Evolutionary conservation across 164 flowering plant genomes (phyloP).

Genomic region (Vitis cinerea): DNA sequence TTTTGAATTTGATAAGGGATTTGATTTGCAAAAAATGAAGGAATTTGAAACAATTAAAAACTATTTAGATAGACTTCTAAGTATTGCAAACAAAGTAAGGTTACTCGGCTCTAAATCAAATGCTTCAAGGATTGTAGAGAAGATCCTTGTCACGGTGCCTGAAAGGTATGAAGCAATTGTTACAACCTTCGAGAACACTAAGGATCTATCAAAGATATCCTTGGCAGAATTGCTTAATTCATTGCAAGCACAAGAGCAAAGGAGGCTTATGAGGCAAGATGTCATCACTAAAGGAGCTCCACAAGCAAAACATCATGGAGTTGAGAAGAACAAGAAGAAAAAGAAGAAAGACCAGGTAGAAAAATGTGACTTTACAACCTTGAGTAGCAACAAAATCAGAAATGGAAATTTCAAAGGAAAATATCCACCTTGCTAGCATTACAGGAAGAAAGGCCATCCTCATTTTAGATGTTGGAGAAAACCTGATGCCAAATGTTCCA

Average conservation of each 20-base stretch:
- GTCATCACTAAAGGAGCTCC: not conserved
- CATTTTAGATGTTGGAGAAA: not conserved
- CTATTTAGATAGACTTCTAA: too few relatives aligned
- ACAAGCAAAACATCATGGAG: not conserved
- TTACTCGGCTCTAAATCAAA: not conserved
- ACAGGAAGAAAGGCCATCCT: not conserved
- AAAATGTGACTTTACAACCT: too few relatives aligned
- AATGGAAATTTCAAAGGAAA: not conserved
- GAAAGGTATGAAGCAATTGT: too few relatives aligned
- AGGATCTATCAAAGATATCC: not conserved
- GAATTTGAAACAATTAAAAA: too few relatives aligned
- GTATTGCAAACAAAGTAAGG: constrained; percentile 7
- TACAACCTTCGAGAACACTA: too few relatives aligned
- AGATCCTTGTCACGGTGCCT: too few relatives aligned
- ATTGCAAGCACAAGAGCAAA: not conserved
- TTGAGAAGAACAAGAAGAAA: too few relatives aligned
- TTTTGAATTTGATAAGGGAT: constrained; percentile 8
- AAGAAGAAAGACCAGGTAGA: too few relatives aligned
- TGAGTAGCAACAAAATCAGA: too few relatives aligned
- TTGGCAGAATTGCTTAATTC: constrained; percentile 3
- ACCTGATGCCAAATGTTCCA: constrained; percentile 2
- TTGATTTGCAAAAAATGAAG: not conserved
- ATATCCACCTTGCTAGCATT: constrained; percentile 2
- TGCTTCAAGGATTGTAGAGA: too few relatives aligned
- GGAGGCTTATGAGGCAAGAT: not conserved